A percentile compares a stretch with the other conserved stretches of the same genome.
Conservation (phyloP, 306 rosid genomes). For the Lablab purpureus region DNA sequence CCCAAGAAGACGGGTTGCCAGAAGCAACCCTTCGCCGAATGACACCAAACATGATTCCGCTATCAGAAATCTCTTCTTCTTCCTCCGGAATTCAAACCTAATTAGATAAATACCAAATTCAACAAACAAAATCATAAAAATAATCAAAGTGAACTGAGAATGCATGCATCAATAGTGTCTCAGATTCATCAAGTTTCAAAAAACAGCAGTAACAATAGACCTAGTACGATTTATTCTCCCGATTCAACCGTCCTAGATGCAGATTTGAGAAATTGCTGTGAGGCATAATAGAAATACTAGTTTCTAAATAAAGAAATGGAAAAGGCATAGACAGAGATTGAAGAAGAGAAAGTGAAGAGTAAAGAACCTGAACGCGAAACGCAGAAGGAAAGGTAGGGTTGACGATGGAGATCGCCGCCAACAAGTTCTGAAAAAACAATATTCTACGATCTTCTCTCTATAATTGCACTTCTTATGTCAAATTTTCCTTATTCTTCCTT, state of each 20-base stretch:
- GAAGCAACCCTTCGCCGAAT: slow-evolving; percentile 77
- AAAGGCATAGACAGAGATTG: background rate
- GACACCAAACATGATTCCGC: slow-evolving; percentile 61
- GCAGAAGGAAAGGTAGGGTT: slow-evolving; percentile 27
- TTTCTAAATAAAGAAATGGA: background rate
- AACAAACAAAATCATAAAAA: slow-evolving; percentile 25
- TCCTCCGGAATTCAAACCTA: slow-evolving; percentile 43
- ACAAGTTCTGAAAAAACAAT: slow-evolving; percentile 4
- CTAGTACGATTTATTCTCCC: background rate
- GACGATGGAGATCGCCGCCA: slow-evolving; percentile 35
- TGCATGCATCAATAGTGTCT: background rate
- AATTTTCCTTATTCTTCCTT: background rate
- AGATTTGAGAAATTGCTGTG: background rate
- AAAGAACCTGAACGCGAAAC: slow-evolving; percentile 12
- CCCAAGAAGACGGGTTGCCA: slow-evolving; percentile 64
- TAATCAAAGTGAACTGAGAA: background rate
- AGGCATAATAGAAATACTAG: background rate
- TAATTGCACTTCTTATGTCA: background rate
- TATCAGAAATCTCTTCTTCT: background rate
- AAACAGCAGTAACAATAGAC: background rate
- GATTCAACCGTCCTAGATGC: slow-evolving; percentile 16
- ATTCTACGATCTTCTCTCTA: background rate
- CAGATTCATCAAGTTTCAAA: background rate
- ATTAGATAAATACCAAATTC: slow-evolving; percentile 22
- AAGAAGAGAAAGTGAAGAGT: background rate